phyloP scores from a whole-genome alignment of 176 grass and related monocot species.

The Carex scoparia region DNA sequence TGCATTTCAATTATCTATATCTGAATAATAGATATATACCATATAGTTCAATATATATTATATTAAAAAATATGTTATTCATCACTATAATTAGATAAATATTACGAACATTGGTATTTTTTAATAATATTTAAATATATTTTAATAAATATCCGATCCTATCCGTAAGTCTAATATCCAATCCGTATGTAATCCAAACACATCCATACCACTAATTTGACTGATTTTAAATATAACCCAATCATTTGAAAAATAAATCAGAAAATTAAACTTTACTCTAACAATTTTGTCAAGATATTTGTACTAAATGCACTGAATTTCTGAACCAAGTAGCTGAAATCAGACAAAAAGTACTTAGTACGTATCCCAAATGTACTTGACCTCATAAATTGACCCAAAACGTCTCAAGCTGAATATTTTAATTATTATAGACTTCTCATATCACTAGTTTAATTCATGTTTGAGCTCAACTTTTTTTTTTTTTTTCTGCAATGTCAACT shows the following conservation, averaged over 20 bases:
- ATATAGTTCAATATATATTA: too few relatives aligned
- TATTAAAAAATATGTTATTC: too few relatives aligned
- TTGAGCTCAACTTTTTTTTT: neutral
- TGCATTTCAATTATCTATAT: too few relatives aligned
- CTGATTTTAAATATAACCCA: neutral
- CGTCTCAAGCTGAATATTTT: neutral
- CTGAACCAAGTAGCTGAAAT: neutral
- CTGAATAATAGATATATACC: too few relatives aligned
- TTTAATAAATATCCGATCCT: too few relatives aligned
- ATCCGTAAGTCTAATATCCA: too few relatives aligned
- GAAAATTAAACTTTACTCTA: neutral
- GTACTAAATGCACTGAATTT: neutral
- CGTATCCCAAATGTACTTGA: neutral
- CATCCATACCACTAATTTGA: neutral
- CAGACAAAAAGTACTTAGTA: neutral
- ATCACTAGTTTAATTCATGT: neutral
- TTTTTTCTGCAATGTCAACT: neutral
- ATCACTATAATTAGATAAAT: too few relatives aligned
- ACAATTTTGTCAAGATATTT: slow-evolving; percentile 3
- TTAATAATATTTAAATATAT: too few relatives aligned
- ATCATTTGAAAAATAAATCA: neutral
- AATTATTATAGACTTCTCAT: neutral
- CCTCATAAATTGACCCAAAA: neutral
- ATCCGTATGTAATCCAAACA: too few relatives aligned
- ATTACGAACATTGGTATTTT: too few relatives aligned